A percentile compares a stretch with the other conserved stretches of the same genome.
Conservation (phyloP, 2,329 filamentous ascomycete species). For the Spiromastix sp. region DNA sequence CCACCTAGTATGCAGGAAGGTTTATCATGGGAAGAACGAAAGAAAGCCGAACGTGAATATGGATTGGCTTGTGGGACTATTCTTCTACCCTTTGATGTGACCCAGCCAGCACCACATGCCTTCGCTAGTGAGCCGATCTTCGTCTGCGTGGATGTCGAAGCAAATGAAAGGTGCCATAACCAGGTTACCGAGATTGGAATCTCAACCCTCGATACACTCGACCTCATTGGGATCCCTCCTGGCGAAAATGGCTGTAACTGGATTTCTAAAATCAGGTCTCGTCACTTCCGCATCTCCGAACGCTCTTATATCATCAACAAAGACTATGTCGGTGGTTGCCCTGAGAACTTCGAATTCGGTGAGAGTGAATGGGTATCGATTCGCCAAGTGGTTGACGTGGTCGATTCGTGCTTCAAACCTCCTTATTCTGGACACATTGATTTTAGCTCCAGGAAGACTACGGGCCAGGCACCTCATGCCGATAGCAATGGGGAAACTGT, state of each 20-base stretch:
- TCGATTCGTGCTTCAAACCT: slow-evolving; percentile 47
- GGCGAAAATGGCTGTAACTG: slow-evolving; percentile 55
- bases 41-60: slow-evolving; percentile 15
- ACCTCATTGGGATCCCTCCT: slow-evolving; percentile 46
- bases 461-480: not conserved
- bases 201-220: slow-evolving; percentile 63
- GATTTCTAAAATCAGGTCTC: slow-evolving; percentile 54
- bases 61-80: slow-evolving; percentile 16
- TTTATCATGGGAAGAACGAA: slow-evolving; percentile 16
- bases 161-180: slow-evolving; percentile 56
- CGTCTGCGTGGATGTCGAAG: slow-evolving; percentile 72
- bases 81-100: slow-evolving; percentile 33
- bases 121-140: slow-evolving; percentile 55
- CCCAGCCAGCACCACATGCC: slow-evolving; percentile 34
- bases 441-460: slow-evolving; percentile 5
- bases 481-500: too few relatives aligned
- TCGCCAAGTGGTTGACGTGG: slow-evolving; percentile 32
- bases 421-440: slow-evolving; percentile 37
- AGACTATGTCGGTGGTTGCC: slow-evolving; percentile 60
- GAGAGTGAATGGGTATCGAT: slow-evolving; percentile 45
- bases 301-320: slow-evolving; percentile 55
- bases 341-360: slow-evolving; percentile 65
- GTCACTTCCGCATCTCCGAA: slow-evolving; percentile 71
- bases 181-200: slow-evolving; percentile 80
- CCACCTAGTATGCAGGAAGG: slow-evolving; percentile 10